phyloP scores from a whole-genome alignment of 1,139 yeast species.

The Suhomyces maxii region DNA sequence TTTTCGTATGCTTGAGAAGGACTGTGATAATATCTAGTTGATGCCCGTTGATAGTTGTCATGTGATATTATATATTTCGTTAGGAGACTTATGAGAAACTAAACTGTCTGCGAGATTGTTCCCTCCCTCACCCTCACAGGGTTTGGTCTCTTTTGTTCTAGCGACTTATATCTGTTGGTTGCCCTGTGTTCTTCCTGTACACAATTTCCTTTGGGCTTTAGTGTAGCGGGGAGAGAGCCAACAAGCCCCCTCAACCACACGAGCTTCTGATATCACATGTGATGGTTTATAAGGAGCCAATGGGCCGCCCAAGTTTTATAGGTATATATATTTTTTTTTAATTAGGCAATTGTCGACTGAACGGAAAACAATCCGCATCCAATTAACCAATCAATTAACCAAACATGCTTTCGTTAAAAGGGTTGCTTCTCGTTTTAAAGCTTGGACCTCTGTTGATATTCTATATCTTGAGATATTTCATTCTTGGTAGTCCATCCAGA shows the following conservation, averaged over 20 bases:
- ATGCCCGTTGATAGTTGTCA: no score
- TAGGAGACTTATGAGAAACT: no score
- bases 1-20: no score
- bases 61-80: no score
- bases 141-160: no score
- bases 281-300: neutral
- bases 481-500: conserved; percentile 5
- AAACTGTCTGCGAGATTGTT: no score
- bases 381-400: neutral
- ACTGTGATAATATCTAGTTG: no score
- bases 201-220: neutral
- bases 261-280: neutral
- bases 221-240: neutral
- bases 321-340: neutral
- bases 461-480: conserved; percentile 1
- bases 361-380: no score
- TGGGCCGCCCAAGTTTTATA: neutral
- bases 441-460: neutral
- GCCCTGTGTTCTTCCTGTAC: neutral
- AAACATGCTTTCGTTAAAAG: neutral
- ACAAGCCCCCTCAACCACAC: no score
- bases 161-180: no score
- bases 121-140: no score
- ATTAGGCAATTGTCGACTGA: no score
- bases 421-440: neutral